Evolutionary conservation across 1,284 basidiomycete genomes (phyloP).

Genomic region (Ustilago xerochloae): DNA sequence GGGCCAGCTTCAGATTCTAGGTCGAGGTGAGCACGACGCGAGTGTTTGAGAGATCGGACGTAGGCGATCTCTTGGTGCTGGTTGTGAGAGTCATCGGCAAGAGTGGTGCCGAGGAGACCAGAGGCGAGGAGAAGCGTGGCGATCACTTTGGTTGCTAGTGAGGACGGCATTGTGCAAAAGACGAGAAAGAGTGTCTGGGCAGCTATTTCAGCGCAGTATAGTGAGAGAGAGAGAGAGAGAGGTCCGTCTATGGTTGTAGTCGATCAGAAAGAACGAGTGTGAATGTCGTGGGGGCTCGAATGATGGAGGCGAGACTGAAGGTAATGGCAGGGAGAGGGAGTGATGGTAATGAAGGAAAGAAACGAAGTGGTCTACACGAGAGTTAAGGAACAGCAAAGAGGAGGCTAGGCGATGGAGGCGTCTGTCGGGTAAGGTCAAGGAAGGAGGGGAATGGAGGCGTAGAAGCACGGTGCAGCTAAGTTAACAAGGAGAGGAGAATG

Average conservation of each 20-base stretch:
- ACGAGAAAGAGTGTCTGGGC: not conserved
- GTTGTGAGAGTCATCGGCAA: slow-evolving; percentile 11
- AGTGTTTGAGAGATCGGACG: slow-evolving; percentile 33
- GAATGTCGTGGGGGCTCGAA: not conserved
- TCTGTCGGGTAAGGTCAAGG: not conserved
- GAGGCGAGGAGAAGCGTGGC: slow-evolving; percentile 23
- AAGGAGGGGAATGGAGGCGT: not conserved
- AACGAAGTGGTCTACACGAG: not conserved
- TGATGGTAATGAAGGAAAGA: slow-evolving; percentile 2
- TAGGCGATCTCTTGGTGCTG: slow-evolving; percentile 9
- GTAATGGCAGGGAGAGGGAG: not conserved
- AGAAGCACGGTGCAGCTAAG: not conserved
- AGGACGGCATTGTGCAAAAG: slow-evolving; percentile 13
- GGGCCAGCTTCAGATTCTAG: slow-evolving; percentile 8
- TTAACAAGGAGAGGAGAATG: not conserved
- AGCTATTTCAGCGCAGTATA: slow-evolving; percentile 29
- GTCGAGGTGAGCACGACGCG: slow-evolving; percentile 12
- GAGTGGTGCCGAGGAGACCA: not conserved
- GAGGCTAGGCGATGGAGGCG: slow-evolving; percentile 1
- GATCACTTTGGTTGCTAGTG: slow-evolving; percentile 16
- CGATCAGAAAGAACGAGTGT: not conserved
- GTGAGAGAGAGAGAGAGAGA: not conserved
- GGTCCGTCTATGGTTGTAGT: not conserved
- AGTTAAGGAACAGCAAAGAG: not conserved
- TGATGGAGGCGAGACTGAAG: not conserved